Conservation (phyloP, 2,329 filamentous ascomycete genomes). For the Cladosporium sphaerospermum region DNA sequence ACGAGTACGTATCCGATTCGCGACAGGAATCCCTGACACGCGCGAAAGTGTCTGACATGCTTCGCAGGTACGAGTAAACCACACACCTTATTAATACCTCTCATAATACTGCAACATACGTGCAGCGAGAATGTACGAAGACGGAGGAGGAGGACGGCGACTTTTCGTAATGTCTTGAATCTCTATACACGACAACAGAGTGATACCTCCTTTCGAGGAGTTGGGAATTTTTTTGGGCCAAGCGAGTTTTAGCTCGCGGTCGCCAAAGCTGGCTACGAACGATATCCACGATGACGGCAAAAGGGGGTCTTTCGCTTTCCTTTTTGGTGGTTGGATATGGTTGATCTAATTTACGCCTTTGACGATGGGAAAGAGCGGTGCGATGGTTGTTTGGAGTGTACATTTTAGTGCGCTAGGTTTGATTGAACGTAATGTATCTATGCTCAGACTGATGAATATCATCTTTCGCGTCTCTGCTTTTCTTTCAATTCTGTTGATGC, state of each 20-base stretch:
- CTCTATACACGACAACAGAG: background rate
- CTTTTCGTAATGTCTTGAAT: constrained; percentile 6
- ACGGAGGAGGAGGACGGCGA: background rate
- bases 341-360: too few relatives aligned
- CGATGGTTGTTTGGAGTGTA: too few relatives aligned
- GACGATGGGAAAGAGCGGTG: too few relatives aligned
- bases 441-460: too few relatives aligned
- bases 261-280: background rate
- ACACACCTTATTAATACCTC: constrained; percentile 1
- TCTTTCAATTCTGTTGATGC: too few relatives aligned
- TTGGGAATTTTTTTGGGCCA: background rate
- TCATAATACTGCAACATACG: too few relatives aligned
- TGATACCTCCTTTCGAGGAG: background rate
- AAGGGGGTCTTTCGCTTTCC: too few relatives aligned
- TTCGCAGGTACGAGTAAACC: constrained; percentile 8
- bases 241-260: background rate
- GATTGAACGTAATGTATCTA: too few relatives aligned
- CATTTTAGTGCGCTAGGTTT: too few relatives aligned
- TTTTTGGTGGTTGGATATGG: too few relatives aligned
- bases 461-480: too few relatives aligned
- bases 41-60: background rate
- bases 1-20: constrained; percentile 49
- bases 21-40: too few relatives aligned
- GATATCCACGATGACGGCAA: background rate
- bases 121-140: background rate